phyloP scores from a whole-genome alignment of 2,329 filamentous ascomycete species.

The Beauveria varroae region DNA sequence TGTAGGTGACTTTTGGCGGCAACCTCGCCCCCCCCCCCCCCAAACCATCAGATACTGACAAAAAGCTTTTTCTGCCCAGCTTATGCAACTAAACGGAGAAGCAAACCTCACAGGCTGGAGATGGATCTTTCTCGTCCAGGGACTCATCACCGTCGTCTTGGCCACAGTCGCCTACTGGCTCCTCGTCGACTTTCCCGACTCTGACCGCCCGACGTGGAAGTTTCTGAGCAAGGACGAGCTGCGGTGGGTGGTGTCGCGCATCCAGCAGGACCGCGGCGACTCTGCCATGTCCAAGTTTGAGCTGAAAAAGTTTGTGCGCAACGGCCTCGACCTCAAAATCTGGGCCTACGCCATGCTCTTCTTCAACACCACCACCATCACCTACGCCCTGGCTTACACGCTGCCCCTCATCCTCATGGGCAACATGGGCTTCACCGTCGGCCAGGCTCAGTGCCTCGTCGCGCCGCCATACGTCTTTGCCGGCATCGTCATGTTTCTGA shows the following conservation, averaged over 20 bases:
- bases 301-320: slow-evolving; percentile 36
- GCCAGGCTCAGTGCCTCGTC: slow-evolving; percentile 59
- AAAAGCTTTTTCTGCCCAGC: slow-evolving; percentile 16
- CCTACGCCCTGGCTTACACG: slow-evolving; percentile 73
- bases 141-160: slow-evolving; percentile 45
- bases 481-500: slow-evolving; percentile 52
- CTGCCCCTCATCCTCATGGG: slow-evolving; percentile 63
- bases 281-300: slow-evolving; percentile 46
- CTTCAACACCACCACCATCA: slow-evolving; percentile 61
- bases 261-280: slow-evolving; percentile 52
- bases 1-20: slow-evolving; percentile 29
- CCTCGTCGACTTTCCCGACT: slow-evolving; percentile 58
- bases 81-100: slow-evolving; percentile 56
- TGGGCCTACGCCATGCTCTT: slow-evolving; percentile 56
- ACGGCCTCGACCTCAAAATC: slow-evolving; percentile 46
- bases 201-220: slow-evolving; percentile 38
- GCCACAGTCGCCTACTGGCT: slow-evolving; percentile 46
- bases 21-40: neutral
- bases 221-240: slow-evolving; percentile 47
- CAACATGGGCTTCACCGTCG: slow-evolving; percentile 58
- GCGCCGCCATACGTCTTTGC: slow-evolving; percentile 63
- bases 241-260: slow-evolving; percentile 44
- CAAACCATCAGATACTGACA: slow-evolving; percentile 2
- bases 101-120: slow-evolving; percentile 52
- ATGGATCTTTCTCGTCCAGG: slow-evolving; percentile 58